These are phyloP conservation scores for Macrocybe gigantea DNA, from an alignment of 768 basidiomycete genomes.

Conservation along the genomic window DNA sequence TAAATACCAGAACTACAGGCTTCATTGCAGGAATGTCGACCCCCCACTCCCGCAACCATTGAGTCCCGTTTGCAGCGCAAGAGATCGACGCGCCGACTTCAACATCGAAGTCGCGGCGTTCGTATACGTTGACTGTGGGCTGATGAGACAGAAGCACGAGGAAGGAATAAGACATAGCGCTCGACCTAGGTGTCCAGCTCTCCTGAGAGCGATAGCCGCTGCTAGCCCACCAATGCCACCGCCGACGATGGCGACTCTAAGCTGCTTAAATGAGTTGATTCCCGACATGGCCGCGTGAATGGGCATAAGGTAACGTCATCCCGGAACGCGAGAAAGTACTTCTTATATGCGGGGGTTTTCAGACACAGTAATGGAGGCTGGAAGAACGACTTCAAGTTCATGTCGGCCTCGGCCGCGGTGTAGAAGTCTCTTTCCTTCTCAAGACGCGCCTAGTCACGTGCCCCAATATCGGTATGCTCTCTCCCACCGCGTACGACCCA, in stretches of 20 bases:
- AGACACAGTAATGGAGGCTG: background rate
- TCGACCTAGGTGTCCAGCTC: constrained; percentile 21
- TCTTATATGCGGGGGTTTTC: too few species aligned
- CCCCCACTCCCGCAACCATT: constrained; percentile 26
- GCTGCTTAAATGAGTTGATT: constrained; percentile 9
- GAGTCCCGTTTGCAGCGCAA: constrained; percentile 26
- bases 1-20: constrained; percentile 17
- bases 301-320: constrained; percentile 18
- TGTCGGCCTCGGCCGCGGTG: background rate
- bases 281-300: constrained; percentile 10
- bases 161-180: background rate
- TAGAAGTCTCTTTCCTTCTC: background rate
- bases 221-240: constrained; percentile 14
- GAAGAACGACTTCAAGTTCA: background rate
- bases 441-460: constrained; percentile 2
- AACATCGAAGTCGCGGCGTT: constrained; percentile 22
- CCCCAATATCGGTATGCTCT: constrained; percentile 9
- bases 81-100: constrained; percentile 28
- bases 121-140: constrained; percentile 19
- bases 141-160: background rate
- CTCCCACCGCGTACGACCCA: constrained; percentile 27
- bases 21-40: constrained; percentile 23
- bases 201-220: constrained; percentile 18
- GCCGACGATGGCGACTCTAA: constrained; percentile 14
- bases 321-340: constrained; percentile 14